phyloP scores from a whole-genome alignment of 805 yeast genomes.

The Wickerhamiella kazuoi region DNA sequence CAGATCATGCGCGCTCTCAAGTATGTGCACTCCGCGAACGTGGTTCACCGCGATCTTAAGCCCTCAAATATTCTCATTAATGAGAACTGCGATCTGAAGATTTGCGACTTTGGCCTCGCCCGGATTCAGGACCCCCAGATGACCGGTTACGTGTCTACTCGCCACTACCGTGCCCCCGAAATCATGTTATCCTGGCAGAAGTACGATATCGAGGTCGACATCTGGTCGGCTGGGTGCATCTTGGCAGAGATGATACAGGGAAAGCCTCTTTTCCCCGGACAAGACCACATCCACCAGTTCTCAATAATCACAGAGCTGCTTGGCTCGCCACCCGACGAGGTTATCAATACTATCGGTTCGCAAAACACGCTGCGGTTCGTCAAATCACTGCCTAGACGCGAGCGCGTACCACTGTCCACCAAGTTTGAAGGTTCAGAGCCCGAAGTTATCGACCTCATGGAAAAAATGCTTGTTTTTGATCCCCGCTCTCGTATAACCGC shows the following conservation, averaged over 20 bases:
- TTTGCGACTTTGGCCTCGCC: conserved; percentile 89
- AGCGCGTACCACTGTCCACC: conserved; percentile 74
- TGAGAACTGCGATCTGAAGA: conserved; percentile 80
- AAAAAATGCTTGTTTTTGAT: conserved; percentile 84
- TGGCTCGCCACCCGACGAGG: conserved; percentile 94
- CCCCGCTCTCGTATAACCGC: conserved; percentile 91
- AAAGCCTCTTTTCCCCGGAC: conserved; percentile 92
- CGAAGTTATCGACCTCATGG: conserved; percentile 69
- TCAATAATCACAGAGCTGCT: conserved; percentile 88
- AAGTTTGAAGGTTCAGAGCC: conserved; percentile 51
- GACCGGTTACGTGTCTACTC: conserved; percentile 94
- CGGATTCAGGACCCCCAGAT: conserved; percentile 96
- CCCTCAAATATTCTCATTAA: conserved; percentile 67
- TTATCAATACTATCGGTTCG: conserved; percentile 86
- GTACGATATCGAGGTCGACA: conserved; percentile 89
- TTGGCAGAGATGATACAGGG: conserved; percentile 97
- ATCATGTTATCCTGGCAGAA: conserved; percentile 98
- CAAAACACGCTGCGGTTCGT: conserved; percentile 91
- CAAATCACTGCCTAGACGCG: conserved; percentile 79
- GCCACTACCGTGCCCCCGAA: conserved; percentile 96
- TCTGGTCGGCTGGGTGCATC: conserved; percentile 96
- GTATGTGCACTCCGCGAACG: conserved; percentile 84
- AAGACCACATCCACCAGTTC: conserved; percentile 96
- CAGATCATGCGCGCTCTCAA: conserved; percentile 79
- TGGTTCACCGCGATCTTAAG: conserved; percentile 74